Evolutionary conservation across 192 early-diverging fungal genomes (phyloP).

Genomic region (Mortierella hygrophila): DNA sequence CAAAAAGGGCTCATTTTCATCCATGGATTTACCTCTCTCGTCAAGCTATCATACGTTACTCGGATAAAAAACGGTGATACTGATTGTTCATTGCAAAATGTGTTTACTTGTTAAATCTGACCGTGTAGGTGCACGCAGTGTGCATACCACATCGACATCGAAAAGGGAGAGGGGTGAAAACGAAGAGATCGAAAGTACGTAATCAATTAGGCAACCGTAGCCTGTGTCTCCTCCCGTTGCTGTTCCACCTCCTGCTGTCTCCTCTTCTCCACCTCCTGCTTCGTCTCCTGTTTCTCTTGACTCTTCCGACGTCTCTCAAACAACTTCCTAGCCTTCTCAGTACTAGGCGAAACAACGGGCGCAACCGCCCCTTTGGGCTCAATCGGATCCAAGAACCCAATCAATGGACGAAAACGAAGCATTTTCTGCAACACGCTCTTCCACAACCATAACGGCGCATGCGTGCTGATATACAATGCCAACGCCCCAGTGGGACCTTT

Average conservation of each 20-base stretch:
- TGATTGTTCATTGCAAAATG: no score
- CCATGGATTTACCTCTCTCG: no score
- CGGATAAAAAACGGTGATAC: no score
- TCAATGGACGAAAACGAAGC: neutral
- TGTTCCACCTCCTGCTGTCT: neutral
- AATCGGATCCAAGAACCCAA: conserved; percentile 1
- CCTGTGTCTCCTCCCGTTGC: neutral
- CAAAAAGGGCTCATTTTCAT: no score
- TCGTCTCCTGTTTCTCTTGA: neutral
- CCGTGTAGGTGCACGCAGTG: no score
- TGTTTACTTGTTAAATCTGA: no score
- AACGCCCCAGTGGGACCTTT: neutral
- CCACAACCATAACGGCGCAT: neutral
- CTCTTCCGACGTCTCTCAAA: neutral
- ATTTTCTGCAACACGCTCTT: neutral
- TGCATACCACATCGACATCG: no score
- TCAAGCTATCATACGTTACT: no score
- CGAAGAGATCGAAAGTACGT: no score
- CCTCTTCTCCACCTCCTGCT: neutral
- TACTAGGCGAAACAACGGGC: neutral
- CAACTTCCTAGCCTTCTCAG: neutral
- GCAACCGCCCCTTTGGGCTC: neutral
- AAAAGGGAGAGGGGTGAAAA: no score
- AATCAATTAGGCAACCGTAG: neutral
- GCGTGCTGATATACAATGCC: neutral